Evolutionary conservation across 2,329 filamentous ascomycete species (phyloP), one percentile per base, ranked within the genome.

Genomic region (Curvularia lunata): DNA sequence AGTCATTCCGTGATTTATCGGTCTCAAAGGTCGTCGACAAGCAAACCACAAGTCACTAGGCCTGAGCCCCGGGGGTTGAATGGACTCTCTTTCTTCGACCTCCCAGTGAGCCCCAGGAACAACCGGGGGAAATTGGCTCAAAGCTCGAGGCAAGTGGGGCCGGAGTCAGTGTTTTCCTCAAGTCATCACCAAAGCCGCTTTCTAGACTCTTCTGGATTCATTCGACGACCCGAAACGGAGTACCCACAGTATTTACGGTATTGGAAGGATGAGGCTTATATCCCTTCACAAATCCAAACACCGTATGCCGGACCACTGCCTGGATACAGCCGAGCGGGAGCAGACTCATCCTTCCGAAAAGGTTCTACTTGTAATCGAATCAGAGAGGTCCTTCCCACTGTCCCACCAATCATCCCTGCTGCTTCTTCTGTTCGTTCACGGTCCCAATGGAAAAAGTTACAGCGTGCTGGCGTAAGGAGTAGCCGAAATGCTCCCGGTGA

Each of bases 21-120:
- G 59, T 74, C 54, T 60, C 68, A 41, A 64, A 69, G 50, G 23
- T 40, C 54, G 37, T 65, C 27, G 47, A 58, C 54, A 47, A 55
- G 38, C 8, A 40, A 45, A 10, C 21, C 19, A 19, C 52, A 52
- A 19, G 19, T 37, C 23, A 59, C 58, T 34, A 70, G 68, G 68
- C 50, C 18, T 65, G 63, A 75, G 23, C 62, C 62, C 9, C 68
- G 59, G 12, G 70, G 68, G 41, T 49, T 75, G 7, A 76, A 78
- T 47, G 70, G 71, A 3, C 68, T 76, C 13, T 77, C 75, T 0
- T 77, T 77, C 56, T 70, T 77, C 34, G 49, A 72, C n/a, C 63
- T 64, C 6, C 74, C 74, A 18, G 58, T 71, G 10, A 64, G 70
- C 46, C 56, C 56, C 8, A 61, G 53, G 5, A 65, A 68, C 16